Conservation (phyloP, 2,329 filamentous ascomycete genomes). For the Orbilia oligospora region DNA sequence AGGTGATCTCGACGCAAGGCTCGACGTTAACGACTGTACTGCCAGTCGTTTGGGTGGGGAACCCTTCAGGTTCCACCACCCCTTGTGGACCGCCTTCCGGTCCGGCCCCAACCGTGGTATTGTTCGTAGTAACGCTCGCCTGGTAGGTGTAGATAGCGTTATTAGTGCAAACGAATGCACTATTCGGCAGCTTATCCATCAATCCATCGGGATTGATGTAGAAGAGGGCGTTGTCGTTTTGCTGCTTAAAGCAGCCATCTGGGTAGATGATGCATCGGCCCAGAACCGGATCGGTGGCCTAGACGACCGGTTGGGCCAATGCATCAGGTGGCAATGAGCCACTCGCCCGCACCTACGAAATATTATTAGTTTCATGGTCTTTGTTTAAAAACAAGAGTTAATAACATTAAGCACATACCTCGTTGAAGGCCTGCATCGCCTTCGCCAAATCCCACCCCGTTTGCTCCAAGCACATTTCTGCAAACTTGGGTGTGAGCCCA, state of each 20-base stretch:
- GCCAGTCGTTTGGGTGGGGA: too few species aligned
- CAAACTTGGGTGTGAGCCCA: slow-evolving; percentile 83
- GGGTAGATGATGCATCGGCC: background rate
- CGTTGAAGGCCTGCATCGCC: slow-evolving; percentile 78
- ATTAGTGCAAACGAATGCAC: too few species aligned
- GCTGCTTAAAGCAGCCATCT: background rate
- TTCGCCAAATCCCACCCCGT: slow-evolving; percentile 84
- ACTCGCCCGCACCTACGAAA: slow-evolving; percentile 35
- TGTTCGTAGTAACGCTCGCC: too few species aligned
- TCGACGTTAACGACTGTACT: too few species aligned
- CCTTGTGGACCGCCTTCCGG: too few species aligned
- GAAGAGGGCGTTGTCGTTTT: background rate
- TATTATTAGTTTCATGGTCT: too few species aligned
- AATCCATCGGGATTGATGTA: too few species aligned
- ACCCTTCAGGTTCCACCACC: too few species aligned
- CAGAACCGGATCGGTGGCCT: slow-evolving; percentile 12
- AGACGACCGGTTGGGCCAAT: slow-evolving; percentile 34
- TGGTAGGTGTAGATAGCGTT: too few species aligned
- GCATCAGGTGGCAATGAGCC: slow-evolving; percentile 48
- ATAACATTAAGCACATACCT: slow-evolving; percentile 42
- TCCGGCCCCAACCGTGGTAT: too few species aligned
- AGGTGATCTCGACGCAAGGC: too few species aligned
- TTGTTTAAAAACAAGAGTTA: too few species aligned
- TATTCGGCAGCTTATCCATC: background rate
- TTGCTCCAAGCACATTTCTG: slow-evolving; percentile 83